These are phyloP conservation scores for Pythium aquatile DNA, from an alignment of 352 stramenopile species.

Conservation along the genomic window DNA sequence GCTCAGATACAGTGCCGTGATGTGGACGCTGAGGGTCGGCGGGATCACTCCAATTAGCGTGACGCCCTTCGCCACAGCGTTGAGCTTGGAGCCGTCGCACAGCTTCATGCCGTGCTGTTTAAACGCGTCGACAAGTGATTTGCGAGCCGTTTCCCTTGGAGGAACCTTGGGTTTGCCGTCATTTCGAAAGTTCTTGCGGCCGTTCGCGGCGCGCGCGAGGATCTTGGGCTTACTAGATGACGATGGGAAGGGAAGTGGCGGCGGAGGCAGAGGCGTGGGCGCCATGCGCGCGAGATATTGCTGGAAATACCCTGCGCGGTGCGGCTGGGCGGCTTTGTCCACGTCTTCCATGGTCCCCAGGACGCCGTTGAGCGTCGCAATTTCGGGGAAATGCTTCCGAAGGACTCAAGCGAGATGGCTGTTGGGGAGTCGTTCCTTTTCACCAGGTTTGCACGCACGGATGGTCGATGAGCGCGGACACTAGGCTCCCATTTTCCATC, in stretches of 20 bases:
- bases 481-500: background rate
- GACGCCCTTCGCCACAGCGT: conserved; percentile 62
- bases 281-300: conserved; percentile 30
- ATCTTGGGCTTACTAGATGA: conserved; percentile 1
- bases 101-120: conserved; percentile 68
- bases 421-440: too few species aligned
- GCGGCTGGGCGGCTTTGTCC: conserved; percentile 25
- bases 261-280: conserved; percentile 21
- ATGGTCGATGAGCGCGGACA: background rate
- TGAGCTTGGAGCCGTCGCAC: conserved; percentile 74
- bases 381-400: background rate
- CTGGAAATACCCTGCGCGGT: conserved; percentile 25
- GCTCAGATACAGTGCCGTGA: conserved; percentile 75
- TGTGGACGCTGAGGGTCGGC: conserved; percentile 36
- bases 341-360: conserved; percentile 17
- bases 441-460: background rate
- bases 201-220: background rate
- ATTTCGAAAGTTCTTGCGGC: background rate
- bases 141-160: conserved; percentile 15
- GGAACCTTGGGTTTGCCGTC: conserved; percentile 8
- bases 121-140: conserved; percentile 62
- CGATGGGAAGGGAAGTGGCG: conserved; percentile 19
- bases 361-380: background rate
- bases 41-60: conserved; percentile 49
- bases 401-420: too few species aligned